Evolutionary conservation across 495 filamentous ascomycete species (phyloP).

Genomic region (Penicillium nucicola): DNA sequence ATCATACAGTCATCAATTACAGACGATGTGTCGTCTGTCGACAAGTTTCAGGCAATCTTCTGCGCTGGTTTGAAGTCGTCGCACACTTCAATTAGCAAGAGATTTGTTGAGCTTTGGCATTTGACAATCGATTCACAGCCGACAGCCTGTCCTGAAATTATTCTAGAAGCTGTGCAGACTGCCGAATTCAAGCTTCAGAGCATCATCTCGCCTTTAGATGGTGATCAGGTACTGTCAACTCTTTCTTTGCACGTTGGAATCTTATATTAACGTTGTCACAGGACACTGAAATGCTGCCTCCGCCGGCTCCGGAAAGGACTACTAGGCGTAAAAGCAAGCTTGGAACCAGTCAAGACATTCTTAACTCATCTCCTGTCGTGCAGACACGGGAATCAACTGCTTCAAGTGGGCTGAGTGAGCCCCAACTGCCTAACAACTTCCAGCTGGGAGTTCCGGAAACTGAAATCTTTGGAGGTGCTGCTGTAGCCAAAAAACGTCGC

Average conservation of each 20-base stretch:
- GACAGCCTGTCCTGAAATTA: constrained; percentile 38
- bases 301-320: neutral
- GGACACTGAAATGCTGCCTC: neutral
- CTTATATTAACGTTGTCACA: too few species aligned
- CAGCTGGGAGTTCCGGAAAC: neutral
- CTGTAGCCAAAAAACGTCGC: constrained; percentile 40
- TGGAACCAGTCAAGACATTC: neutral
- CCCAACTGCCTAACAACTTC: constrained; percentile 9
- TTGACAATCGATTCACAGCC: constrained; percentile 49
- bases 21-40: constrained; percentile 41
- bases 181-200: constrained; percentile 20
- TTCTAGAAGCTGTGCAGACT: constrained; percentile 46
- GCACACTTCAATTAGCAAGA: constrained; percentile 50
- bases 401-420: constrained; percentile 9
- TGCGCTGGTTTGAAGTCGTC: constrained; percentile 54
- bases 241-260: too few species aligned
- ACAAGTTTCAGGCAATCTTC: constrained; percentile 50
- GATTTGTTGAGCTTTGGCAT: constrained; percentile 58
- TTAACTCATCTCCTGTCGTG: constrained; percentile 29
- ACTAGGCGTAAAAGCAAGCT: neutral
- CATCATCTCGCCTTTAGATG: neutral
- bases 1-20: constrained; percentile 30
- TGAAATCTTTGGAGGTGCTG: neutral
- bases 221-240: neutral
- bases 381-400: constrained; percentile 1